These are phyloP conservation scores for Lactifluus piperatus DNA, from an alignment of 768 basidiomycete genomes.

Conservation along the genomic window DNA sequence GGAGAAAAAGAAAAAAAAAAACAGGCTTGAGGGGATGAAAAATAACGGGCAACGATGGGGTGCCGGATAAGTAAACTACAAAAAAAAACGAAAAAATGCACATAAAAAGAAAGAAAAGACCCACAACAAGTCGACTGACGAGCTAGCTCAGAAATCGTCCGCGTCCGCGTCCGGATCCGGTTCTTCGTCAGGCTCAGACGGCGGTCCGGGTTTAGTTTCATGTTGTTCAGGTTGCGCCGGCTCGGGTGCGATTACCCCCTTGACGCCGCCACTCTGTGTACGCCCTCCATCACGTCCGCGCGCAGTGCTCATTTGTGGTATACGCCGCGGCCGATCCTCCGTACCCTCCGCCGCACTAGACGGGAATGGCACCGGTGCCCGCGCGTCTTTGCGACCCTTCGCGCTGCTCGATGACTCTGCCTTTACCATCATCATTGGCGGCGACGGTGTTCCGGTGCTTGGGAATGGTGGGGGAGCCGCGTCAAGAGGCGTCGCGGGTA, in stretches of 20 bases:
- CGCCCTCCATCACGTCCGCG: slow-evolving; percentile 73
- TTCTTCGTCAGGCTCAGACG: not conserved
- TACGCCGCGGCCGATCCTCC: slow-evolving; percentile 19
- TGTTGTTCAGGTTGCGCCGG: too few species aligned
- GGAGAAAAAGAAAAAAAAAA: not conserved
- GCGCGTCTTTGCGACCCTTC: slow-evolving; percentile 35
- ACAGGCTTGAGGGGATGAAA: not conserved
- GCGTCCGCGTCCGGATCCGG: slow-evolving; percentile 3
- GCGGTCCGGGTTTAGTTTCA: too few species aligned
- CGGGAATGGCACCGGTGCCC: slow-evolving; percentile 21
- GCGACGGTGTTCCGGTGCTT: not conserved
- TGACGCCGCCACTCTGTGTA: slow-evolving; percentile 82
- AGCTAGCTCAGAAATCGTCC: not conserved
- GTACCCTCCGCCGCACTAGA: slow-evolving; percentile 15
- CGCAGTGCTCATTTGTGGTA: slow-evolving; percentile 59
- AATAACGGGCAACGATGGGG: not conserved
- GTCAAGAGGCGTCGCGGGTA: slow-evolving; percentile 25
- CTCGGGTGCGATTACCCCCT: slow-evolving; percentile 45
- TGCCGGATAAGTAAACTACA: slow-evolving; percentile 1
- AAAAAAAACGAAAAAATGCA: not conserved
- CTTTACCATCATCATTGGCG: slow-evolving; percentile 12
- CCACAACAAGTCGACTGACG: not conserved
- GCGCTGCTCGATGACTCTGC: slow-evolving; percentile 21
- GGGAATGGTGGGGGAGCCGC: slow-evolving; percentile 3
- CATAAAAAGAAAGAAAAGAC: not conserved